A percentile compares a stretch with the other conserved stretches of the same genome.
These are phyloP conservation scores for Schizosaccharomyces japonicus DNA, from an alignment of 805 yeast genomes.

Conservation along the genomic window DNA sequence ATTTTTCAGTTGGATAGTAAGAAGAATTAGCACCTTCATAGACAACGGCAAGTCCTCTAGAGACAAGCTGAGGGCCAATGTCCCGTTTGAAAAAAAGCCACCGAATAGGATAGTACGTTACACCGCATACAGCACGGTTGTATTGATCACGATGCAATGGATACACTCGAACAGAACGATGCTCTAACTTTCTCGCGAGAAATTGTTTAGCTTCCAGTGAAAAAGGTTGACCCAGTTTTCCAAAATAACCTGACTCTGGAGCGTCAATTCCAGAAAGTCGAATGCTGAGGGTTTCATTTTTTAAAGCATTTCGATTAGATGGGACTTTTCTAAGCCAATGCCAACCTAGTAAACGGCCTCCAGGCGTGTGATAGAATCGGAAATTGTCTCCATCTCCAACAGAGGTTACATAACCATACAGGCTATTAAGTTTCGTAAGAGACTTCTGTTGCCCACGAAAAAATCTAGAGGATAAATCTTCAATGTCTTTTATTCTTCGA, in stretches of 20 bases:
- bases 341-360: constrained; percentile 77
- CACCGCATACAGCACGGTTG: constrained; percentile 1
- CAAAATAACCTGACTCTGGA: constrained; percentile 86
- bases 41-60: constrained; percentile 60
- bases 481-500: too few relatives aligned
- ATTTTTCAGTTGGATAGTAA: constrained; percentile 16
- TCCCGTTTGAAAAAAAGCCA: constrained; percentile 44
- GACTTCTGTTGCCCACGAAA: too few relatives aligned
- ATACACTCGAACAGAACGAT: not conserved
- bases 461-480: too few relatives aligned
- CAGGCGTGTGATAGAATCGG: constrained; percentile 80
- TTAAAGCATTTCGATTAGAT: constrained; percentile 5
- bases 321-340: constrained; percentile 66
- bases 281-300: constrained; percentile 47
- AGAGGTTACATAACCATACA: constrained; percentile 11
- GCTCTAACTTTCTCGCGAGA: not conserved
- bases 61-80: constrained; percentile 69
- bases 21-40: constrained; percentile 66
- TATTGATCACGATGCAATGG: not conserved
- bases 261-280: constrained; percentile 89
- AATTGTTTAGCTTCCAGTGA: not conserved
- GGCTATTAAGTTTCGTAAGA: constrained; percentile 42
- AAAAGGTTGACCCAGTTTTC: constrained; percentile 66
- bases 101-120: constrained; percentile 33
- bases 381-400: constrained; percentile 41